Base-by-base conservation (phyloP, 2,329 filamentous ascomycete species). In the Fusarium napiforme region DNA sequence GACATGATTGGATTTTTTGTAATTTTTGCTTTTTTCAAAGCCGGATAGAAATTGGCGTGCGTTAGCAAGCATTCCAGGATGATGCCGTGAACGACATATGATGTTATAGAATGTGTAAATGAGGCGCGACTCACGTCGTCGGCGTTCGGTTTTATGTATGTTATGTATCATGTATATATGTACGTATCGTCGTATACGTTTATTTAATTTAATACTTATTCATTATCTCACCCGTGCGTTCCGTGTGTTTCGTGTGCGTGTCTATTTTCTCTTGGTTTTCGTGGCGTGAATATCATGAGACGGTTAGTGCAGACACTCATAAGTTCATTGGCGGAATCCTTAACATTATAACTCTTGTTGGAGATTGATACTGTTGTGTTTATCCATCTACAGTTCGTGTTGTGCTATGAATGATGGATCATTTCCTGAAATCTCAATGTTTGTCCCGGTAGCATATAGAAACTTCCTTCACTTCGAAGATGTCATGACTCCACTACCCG, bases 41-140 rank as follows among this genome's bases (percentile, higher is more conserved):
- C 64, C 58, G 75, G 75, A 75, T 77, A 77, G 75, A 77, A 77
- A 77, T 71, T 75, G 74, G 72, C 71, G 75, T 75, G 72, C 65
- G 57, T 75, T 72, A 74, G 74, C 75, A 77, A 78, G 75, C 75
- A 78, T 77, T 77, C 72, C 75, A 75, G 66, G 66, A 68, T 75
- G 58, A 74, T 68, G 60, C 67, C 60, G 75, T 77, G 75, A 78
- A 78, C 67, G 75, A 71, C 60, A 60, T 73, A 66, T 77, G 68
- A 77, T 77, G 75, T 72, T 70, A 73, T 77, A 78, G 71, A 77
- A 53, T 58, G 62, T 78, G 75, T 77, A 75, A 61, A 58, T 66
- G 60, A 74, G 46, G 56, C 42, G 61, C 76, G 76, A 78, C 76
- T 76, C 75, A 65, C 74, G 76, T 78, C 73, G 73, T 69, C 57